Evolutionary conservation across 768 basidiomycete species (phyloP).

Genomic region (Zangia roseola): DNA sequence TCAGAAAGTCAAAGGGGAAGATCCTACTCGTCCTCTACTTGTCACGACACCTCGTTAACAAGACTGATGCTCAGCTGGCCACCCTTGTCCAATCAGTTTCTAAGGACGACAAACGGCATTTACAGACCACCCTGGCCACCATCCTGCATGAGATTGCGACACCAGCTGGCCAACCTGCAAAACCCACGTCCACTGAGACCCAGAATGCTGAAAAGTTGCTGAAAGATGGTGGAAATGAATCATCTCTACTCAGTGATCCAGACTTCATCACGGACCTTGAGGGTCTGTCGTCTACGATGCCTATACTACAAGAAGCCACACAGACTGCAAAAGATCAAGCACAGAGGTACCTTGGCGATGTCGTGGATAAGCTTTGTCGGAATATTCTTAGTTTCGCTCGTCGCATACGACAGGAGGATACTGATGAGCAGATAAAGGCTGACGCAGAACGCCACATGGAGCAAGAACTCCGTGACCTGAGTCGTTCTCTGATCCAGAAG

Average conservation of each 20-base stretch:
- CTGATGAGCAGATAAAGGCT: constrained; percentile 7
- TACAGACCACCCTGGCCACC: constrained; percentile 12
- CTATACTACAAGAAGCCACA: constrained; percentile 17
- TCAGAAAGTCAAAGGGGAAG: constrained; percentile 24
- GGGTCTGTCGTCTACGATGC: constrained; percentile 5
- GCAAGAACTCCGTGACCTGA: constrained; percentile 12
- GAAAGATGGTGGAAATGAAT: constrained; percentile 20
- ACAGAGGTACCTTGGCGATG: constrained; percentile 15
- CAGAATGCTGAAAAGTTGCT: constrained; percentile 19
- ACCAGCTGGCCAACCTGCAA: not conserved
- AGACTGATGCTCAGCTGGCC: constrained; percentile 12
- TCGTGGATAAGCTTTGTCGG: constrained; percentile 21
- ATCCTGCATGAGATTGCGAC: constrained; percentile 14
- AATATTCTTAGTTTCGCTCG: constrained; percentile 7
- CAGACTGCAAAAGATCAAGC: constrained; percentile 14
- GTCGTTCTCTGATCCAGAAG: constrained; percentile 15
- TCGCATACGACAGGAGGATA: constrained; percentile 19
- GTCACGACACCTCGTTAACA: constrained; percentile 11
- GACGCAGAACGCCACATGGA: constrained; percentile 16
- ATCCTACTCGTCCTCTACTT: constrained; percentile 20
- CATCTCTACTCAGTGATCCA: constrained; percentile 19
- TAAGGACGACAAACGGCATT: constrained; percentile 13
- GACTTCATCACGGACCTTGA: constrained; percentile 27
- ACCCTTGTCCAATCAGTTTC: constrained; percentile 13
- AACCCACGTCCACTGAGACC: constrained; percentile 10